Percentiles rank a stretch among this genome's conserved stretches.
phyloP scores from a whole-genome alignment of 2,329 filamentous ascomycete species.

The Bipolaris sorokiniana region DNA sequence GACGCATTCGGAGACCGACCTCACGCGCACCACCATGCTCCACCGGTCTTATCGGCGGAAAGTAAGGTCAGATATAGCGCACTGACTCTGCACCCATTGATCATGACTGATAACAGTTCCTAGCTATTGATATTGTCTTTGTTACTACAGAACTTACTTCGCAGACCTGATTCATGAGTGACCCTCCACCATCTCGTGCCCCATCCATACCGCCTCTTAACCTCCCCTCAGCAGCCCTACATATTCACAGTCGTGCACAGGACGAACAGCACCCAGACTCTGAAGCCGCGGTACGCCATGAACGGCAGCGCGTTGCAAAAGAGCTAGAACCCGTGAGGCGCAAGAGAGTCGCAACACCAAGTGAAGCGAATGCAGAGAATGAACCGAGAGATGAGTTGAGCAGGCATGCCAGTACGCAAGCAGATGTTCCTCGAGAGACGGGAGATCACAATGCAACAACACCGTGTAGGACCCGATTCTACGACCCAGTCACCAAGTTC shows the following conservation, averaged over 20 bases:
- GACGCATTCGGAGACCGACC: not conserved
- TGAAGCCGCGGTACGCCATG: constrained; percentile 25
- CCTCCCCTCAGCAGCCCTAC: constrained; percentile 20
- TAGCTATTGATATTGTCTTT: not conserved
- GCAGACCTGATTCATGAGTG: constrained; percentile 12
- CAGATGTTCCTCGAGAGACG: not conserved
- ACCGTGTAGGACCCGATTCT: constrained; percentile 37
- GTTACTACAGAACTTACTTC: not conserved
- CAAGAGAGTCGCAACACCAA: not conserved
- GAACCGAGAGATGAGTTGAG: constrained; percentile 12
- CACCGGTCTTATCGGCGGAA: not conserved
- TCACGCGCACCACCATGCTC: not conserved
- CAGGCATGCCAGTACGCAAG: constrained; percentile 10
- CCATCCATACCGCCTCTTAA: constrained; percentile 15
- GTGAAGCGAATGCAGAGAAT: not conserved
- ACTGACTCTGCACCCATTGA: not conserved
- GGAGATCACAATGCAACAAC: not conserved
- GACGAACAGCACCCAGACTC: constrained; percentile 25
- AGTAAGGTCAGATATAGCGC: not conserved
- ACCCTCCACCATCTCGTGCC: constrained; percentile 11
- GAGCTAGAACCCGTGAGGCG: constrained; percentile 18
- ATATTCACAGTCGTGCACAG: constrained; percentile 9
- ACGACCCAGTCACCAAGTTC: constrained; percentile 49
- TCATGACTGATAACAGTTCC: not conserved
- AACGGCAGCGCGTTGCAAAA: constrained; percentile 24